These are phyloP conservation scores for Calocybe indica DNA, from an alignment of 768 basidiomycete genomes.

Conservation along the genomic window DNA sequence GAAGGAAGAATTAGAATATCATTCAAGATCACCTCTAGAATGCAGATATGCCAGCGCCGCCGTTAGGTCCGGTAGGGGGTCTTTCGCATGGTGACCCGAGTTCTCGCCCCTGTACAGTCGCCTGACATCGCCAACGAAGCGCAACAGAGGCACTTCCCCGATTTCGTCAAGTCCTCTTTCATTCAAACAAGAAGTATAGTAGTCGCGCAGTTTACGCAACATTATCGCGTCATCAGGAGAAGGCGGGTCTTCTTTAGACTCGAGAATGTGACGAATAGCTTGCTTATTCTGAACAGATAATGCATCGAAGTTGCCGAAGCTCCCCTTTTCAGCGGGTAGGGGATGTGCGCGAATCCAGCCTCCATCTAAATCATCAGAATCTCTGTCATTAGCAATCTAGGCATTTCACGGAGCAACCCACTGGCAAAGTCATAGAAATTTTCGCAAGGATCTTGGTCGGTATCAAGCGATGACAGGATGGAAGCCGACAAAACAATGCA, in stretches of 20 bases:
- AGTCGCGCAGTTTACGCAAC: conserved; percentile 57
- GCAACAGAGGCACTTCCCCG: conserved; percentile 65
- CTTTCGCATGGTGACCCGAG: conserved; percentile 26
- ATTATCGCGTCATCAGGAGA: conserved; percentile 32
- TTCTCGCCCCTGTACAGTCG: conserved; percentile 52
- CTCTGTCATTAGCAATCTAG: not conserved
- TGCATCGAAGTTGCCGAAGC: conserved; percentile 65
- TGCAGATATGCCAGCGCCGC: conserved; percentile 82
- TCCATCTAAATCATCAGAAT: conserved; percentile 46
- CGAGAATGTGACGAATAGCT: conserved; percentile 68
- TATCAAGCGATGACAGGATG: conserved; percentile 77
- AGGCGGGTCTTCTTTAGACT: conserved; percentile 33
- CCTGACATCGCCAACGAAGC: conserved; percentile 57
- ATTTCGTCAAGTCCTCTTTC: conserved; percentile 70
- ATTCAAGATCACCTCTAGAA: conserved; percentile 54
- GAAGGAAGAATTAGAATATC: conserved; percentile 8
- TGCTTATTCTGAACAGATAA: conserved; percentile 74
- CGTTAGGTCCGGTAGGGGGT: conserved; percentile 55
- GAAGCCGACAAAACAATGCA: conserved; percentile 83
- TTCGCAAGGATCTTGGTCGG: conserved; percentile 85
- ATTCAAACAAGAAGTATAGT: conserved; percentile 81
- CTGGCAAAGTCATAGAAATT: conserved; percentile 93
- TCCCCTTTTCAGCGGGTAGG: conserved; percentile 80
- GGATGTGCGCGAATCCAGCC: conserved; percentile 84
- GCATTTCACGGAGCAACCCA: conserved; percentile 34